Evolutionary conservation across 352 stramenopile genomes (phyloP).

Genomic region (Pythium phragmiticola): DNA sequence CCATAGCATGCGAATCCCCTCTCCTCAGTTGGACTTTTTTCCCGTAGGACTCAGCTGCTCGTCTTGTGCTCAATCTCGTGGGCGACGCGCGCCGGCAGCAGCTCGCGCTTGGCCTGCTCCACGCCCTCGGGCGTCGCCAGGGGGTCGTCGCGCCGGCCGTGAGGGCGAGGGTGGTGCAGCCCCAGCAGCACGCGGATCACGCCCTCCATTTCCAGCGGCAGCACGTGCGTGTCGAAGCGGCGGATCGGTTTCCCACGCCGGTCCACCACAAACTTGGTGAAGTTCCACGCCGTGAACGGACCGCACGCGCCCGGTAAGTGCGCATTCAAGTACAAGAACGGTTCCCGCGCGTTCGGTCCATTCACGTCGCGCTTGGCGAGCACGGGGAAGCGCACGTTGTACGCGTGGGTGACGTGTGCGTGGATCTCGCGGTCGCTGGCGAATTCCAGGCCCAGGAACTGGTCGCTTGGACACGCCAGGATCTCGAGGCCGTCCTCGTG

Average conservation of each 20-base stretch:
- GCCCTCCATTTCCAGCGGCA: constrained; percentile 37
- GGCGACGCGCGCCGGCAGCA: constrained; percentile 25
- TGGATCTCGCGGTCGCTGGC: constrained; percentile 34
- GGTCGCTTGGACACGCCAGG: constrained; percentile 77
- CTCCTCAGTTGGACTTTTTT: too few relatives aligned
- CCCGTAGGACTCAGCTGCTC: background rate
- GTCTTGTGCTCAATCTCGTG: constrained; percentile 30
- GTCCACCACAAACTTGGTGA: constrained; percentile 65
- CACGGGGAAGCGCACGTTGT: constrained; percentile 37
- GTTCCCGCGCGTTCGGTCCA: constrained; percentile 51
- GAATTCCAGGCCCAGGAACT: constrained; percentile 73
- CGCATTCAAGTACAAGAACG: constrained; percentile 69
- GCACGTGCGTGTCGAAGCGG: constrained; percentile 37
- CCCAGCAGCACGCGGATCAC: constrained; percentile 37
- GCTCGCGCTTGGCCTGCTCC: background rate
- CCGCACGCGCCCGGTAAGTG: constrained; percentile 33
- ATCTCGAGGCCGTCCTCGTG: constrained; percentile 37
- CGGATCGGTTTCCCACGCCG: constrained; percentile 39
- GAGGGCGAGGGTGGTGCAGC: background rate
- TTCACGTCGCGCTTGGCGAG: constrained; percentile 74
- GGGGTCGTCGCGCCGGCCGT: background rate
- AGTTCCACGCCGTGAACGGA: constrained; percentile 64
- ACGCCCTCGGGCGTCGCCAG: background rate
- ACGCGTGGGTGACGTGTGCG: constrained; percentile 26
- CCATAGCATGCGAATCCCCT: too few relatives aligned